Evolutionary conservation across 345 rosid species (phyloP).

Genomic region (Garcia nutans): DNA sequence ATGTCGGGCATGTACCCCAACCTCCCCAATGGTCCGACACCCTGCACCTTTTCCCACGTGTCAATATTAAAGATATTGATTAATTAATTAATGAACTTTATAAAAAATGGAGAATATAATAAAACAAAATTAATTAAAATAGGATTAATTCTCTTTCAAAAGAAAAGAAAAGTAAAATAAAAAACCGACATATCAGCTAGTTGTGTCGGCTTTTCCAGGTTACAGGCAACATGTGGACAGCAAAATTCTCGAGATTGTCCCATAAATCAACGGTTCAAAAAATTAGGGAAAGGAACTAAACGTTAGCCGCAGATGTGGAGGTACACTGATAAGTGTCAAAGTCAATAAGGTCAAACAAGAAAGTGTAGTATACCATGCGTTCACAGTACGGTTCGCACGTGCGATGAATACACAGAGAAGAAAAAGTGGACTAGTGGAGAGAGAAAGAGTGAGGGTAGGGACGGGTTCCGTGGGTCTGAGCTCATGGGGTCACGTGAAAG

Average conservation of each 20-base stretch:
- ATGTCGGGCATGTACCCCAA: constrained; percentile 24
- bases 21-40: constrained; percentile 3
- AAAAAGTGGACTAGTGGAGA: too few species aligned
- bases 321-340: background rate
- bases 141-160: too few species aligned
- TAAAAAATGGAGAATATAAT: too few species aligned
- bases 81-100: too few species aligned
- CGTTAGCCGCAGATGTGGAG: constrained; percentile 13
- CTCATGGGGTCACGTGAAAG: too few species aligned
- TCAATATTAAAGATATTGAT: too few species aligned
- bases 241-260: constrained; percentile 26
- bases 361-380: constrained; percentile 15
- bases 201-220: constrained; percentile 35
- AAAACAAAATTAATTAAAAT: too few species aligned
- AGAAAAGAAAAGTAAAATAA: too few species aligned
- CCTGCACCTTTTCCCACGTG: constrained; percentile 7
- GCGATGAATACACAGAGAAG: constrained; percentile 6
- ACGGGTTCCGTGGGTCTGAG: too few species aligned
- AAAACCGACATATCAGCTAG: constrained; percentile 35
- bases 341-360: constrained; percentile 12
- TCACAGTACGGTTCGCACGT: constrained; percentile 25
- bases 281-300: background rate
- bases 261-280: constrained; percentile 19
- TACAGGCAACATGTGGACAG: constrained; percentile 23
- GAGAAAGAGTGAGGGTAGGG: background rate